phyloP scores from a whole-genome alignment of 441 rosid genomes.

The Raphanus hybrid region DNA sequence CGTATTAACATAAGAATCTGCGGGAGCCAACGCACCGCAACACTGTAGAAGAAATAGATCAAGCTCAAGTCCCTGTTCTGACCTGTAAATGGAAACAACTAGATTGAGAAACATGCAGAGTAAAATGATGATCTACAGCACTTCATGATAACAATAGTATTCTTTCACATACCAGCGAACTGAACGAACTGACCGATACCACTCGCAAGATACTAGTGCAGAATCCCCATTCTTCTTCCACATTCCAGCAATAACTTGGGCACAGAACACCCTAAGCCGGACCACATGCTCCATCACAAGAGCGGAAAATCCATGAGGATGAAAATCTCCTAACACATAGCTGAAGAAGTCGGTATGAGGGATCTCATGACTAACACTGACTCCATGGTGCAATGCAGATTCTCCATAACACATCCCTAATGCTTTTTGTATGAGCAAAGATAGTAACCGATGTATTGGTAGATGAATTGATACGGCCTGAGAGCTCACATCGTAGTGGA shows the following conservation, averaged over 20 bases:
- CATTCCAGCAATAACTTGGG: conserved; percentile 95
- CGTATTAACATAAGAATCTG: conserved; percentile 78
- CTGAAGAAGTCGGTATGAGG: conserved; percentile 69
- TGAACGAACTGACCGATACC: conserved; percentile 85
- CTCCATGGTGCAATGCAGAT: conserved; percentile 45
- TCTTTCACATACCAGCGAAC: conserved; percentile 70
- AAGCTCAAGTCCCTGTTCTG: conserved; percentile 93
- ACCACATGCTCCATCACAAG: conserved; percentile 93
- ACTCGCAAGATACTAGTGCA: conserved; percentile 74
- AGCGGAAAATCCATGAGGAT: conserved; percentile 85
- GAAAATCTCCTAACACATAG: conserved; percentile 61
- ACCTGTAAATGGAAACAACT: conserved; percentile 61
- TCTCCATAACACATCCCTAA: conserved; percentile 71
- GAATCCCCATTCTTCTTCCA: conserved; percentile 96
- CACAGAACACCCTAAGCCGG: conserved; percentile 90
- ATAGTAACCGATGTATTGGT: conserved; percentile 84
- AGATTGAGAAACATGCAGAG: conserved; percentile 36
- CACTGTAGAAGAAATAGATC: conserved; percentile 98
- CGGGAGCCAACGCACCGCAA: conserved; percentile 97
- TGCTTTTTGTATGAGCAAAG: conserved; percentile 86
- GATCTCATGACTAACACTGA: conserved; percentile 41
- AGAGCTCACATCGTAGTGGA: conserved; percentile 81
- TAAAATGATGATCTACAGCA: conserved; percentile 17
- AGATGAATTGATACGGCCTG: conserved; percentile 86
- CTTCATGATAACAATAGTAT: conserved; percentile 1